Base-by-base conservation (phyloP, 192 early-diverging fungal species). In the Backusella westeae region DNA sequence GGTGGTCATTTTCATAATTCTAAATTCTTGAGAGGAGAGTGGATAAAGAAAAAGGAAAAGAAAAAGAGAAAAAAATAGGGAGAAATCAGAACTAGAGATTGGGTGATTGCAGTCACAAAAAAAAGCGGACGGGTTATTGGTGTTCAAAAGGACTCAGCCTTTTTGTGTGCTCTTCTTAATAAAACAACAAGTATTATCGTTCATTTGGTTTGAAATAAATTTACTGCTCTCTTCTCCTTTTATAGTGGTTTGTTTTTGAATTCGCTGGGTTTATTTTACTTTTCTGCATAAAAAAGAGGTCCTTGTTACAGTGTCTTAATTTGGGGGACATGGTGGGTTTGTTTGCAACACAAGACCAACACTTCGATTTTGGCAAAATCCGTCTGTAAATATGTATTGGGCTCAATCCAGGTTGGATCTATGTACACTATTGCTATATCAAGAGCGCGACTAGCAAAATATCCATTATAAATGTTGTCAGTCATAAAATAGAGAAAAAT, bases 1-100 rank as follows among this genome's bases (percentile, higher is more conserved):
- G 1, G 70, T 71, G 29, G 70, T 71, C 70, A 71, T 71, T 29
- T 71, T 71, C 29, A 68, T 68, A 68, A 67, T 15, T 67, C 26
- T 5, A 67, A 26, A 35, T 14, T 8, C 26, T 19, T 34, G 12
- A 35, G 17, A 68, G 29, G 15, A 68, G 65, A 23, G 29, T 32
- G 52, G 19, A 59, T 9, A 59, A 59, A 10, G 8, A 12, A 56
- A 9, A 9, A 56, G 17, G 23, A 29, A 29, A 63, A 29, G 0
- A 59, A 59, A 59, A 59, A 59, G 12, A 63, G 14, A 2, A 63
- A 59, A 63, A 63, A 63, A 29, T 8, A 63, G 10, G 21, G 56
- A 29, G 53, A 59, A 12, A 59, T 12, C 3, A 29, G 14, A 29
- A 29, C 2, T 4, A 63, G 21, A 29, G 23, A 63, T 9, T 12